A percentile compares a stretch with the other conserved stretches of the same genome.
Conservation (phyloP, 2,329 filamentous ascomycete species). For the Stemphylium vesicarium region DNA sequence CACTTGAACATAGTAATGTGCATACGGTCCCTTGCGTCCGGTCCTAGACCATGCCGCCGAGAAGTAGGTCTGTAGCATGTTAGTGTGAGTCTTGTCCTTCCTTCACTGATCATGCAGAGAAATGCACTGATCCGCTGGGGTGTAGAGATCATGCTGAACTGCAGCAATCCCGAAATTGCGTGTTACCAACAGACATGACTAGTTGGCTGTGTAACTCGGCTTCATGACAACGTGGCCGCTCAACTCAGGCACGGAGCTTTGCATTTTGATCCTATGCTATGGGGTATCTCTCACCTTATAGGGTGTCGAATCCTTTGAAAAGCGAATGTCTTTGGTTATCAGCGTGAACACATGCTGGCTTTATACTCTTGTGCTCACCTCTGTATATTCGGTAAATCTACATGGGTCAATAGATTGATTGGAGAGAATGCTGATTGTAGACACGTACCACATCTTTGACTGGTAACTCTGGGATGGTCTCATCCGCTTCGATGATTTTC, state of each 20-base stretch:
- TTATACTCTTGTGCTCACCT: slow-evolving; percentile 25
- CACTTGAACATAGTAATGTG: slow-evolving; percentile 85
- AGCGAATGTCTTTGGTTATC: slow-evolving; percentile 69
- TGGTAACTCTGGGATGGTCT: slow-evolving; percentile 85
- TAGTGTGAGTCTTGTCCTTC: slow-evolving; percentile 22
- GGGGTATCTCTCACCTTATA: slow-evolving; percentile 71
- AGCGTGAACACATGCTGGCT: background rate
- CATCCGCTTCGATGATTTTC: slow-evolving; percentile 73
- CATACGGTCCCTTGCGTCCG: slow-evolving; percentile 70
- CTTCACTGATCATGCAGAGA: background rate
- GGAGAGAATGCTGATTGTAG: background rate
- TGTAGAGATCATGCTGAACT: too few species aligned
- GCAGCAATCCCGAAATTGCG: too few species aligned
- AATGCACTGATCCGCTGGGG: too few species aligned
- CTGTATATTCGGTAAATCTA: slow-evolving; percentile 84
- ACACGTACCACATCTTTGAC: slow-evolving; percentile 75
- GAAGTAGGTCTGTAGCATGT: slow-evolving; percentile 70
- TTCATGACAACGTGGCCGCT: too few species aligned
- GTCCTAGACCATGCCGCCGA: slow-evolving; percentile 87
- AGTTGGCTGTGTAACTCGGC: background rate
- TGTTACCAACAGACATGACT: too few species aligned
- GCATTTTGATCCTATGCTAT: background rate
- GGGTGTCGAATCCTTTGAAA: slow-evolving; percentile 82
- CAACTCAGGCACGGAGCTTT: background rate
- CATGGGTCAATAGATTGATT: slow-evolving; percentile 15